phyloP scores from a whole-genome alignment of 495 filamentous ascomycete genomes.

The Collariella sp. region DNA sequence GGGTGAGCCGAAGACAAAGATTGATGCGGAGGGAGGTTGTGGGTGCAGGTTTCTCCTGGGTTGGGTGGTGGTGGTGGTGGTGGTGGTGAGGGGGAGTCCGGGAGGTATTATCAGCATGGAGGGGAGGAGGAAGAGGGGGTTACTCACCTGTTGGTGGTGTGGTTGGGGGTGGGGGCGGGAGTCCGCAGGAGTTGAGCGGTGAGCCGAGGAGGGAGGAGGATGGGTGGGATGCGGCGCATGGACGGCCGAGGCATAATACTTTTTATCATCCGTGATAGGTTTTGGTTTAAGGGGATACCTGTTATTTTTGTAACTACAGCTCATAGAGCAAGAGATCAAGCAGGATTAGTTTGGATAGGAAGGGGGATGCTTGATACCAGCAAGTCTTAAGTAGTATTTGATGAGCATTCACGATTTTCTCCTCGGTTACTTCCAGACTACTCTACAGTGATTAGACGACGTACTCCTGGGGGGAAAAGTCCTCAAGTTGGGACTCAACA shows the following conservation, averaged over 20 bases:
- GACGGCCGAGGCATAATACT: constrained; percentile 15
- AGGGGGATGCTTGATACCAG: no score
- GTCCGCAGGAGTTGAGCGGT: constrained; percentile 10
- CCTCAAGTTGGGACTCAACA: no score
- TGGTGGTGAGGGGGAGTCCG: neutral
- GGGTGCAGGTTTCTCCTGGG: constrained; percentile 17
- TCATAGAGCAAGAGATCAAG: no score
- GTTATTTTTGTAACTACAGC: no score
- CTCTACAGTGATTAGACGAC: no score
- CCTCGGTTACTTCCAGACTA: no score
- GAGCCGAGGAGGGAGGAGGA: neutral
- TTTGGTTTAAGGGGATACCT: neutral
- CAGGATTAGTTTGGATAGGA: no score
- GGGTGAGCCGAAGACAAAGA: constrained; percentile 12
- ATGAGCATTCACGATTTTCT: no score
- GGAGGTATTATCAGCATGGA: neutral
- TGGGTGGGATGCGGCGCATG: constrained; percentile 12
- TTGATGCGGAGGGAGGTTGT: constrained; percentile 20
- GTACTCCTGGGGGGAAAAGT: no score
- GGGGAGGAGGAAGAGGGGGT: neutral
- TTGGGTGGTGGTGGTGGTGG: neutral
- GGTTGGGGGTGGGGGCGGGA: neutral
- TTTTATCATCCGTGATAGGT: constrained; percentile 17
- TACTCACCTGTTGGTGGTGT: neutral
- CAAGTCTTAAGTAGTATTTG: no score